These are phyloP conservation scores for Neophaeococcomyces mojaviensis DNA, from an alignment of 2,329 filamentous ascomycete genomes.

Conservation along the genomic window DNA sequence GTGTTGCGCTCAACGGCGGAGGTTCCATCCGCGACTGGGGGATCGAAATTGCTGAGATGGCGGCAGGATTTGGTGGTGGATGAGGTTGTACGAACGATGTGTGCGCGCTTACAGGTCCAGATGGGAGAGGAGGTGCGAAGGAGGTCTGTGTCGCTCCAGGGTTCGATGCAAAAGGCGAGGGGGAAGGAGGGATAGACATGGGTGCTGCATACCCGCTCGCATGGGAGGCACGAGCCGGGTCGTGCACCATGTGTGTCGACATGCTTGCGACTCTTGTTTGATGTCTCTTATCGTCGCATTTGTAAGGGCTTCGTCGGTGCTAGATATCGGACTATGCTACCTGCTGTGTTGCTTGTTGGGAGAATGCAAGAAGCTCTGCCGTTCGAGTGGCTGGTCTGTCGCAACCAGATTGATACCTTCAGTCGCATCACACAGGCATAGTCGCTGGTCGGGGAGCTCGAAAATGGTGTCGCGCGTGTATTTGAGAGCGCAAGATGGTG, in stretches of 20 bases:
- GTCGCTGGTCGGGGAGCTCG: not conserved
- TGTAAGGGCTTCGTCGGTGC: not conserved
- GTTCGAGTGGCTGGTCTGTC: too few relatives aligned
- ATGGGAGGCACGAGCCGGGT: constrained; percentile 3
- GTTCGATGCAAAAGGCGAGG: not conserved
- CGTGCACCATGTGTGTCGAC: not conserved
- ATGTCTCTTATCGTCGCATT: not conserved
- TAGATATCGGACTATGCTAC: too few relatives aligned
- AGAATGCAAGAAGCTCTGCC: too few relatives aligned
- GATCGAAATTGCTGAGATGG: constrained; percentile 3
- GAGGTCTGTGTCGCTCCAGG: not conserved
- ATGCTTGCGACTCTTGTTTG: not conserved
- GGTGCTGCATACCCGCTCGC: constrained; percentile 4
- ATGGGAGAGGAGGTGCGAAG: not conserved
- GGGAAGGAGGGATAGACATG: not conserved
- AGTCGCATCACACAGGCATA: too few relatives aligned
- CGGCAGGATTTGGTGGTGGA: constrained; percentile 12
- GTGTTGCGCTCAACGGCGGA: constrained; percentile 18
- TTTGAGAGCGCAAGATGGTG: not conserved
- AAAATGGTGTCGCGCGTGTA: not conserved
- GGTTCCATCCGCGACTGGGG: constrained; percentile 20
- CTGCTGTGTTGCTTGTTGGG: too few relatives aligned
- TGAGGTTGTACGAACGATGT: constrained; percentile 13
- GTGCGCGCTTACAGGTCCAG: constrained; percentile 11
- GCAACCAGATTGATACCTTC: too few relatives aligned